Evolutionary conservation across 2,329 filamentous ascomycete genomes (phyloP), one percentile per base, ranked within the genome.

Genomic region (Trichothecium sympodiale): DNA sequence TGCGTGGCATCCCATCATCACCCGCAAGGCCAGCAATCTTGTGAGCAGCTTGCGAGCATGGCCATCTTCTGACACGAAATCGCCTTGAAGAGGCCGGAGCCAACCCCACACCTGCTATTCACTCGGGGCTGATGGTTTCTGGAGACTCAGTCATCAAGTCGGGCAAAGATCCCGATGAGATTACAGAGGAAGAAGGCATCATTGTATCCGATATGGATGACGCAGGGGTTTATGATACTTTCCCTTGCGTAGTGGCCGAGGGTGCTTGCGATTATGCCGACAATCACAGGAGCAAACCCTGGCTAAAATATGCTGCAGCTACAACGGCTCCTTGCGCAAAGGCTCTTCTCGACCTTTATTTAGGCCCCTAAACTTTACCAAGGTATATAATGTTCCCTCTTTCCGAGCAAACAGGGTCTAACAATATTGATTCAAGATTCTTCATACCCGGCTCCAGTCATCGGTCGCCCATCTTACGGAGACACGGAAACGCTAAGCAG

Each of bases 81-180:
- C 20, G 20, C 20, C 20, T 25, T 10, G 10, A 25, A 6, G 6
- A 25, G 10, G 10, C 6, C 10, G 10, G n/a, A n/a, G n/a, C 20
- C 10, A 6, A 6, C 20, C 20, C 20, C 20, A 6, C 6, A 25
- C 20, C 32, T 12, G 35, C 17, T 10, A 28, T 62, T 0, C 55
- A 61, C 34, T 46, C 61, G 20, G 60, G 60, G 1, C 41, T 40
- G 1, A 50, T 64, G 5, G 60, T 48, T 4, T 61, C 57, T 3
- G 55, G 50, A 5, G 52, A 64, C 32, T 48, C 46, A 4, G 56
- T 65, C 4, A 57, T 65, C 41, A 61, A 57, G 30, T 55, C 53
- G 4, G 54, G 51, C 8, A 35, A 44, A 9, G 39, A 51, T 5
- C 50, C 61, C 9, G 60, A 65, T 33, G 15, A 23, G 1, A 43